phyloP scores from a whole-genome alignment of 2,329 filamentous ascomycete species.

The Neonectria neomacrospora region DNA sequence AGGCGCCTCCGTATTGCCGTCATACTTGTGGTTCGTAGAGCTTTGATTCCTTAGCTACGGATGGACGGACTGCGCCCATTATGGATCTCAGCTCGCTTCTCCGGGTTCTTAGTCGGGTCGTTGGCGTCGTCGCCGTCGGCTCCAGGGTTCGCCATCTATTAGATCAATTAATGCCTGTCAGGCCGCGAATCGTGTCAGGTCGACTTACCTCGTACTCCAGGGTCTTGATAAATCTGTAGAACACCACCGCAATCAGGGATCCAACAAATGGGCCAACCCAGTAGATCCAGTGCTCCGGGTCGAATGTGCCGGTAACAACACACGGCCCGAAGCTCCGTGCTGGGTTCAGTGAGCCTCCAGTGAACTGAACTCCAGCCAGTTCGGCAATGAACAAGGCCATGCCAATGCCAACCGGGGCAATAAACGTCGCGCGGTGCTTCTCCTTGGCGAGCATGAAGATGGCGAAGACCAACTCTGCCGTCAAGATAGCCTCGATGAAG shows the following conservation, averaged over 20 bases:
- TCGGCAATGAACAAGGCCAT: constrained; percentile 58
- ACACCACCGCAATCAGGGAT: constrained; percentile 50
- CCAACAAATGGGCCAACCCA: constrained; percentile 51
- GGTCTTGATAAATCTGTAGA: constrained; percentile 55
- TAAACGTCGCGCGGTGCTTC: constrained; percentile 59
- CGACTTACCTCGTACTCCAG: constrained; percentile 51
- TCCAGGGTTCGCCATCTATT: constrained; percentile 58
- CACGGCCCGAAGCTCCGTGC: constrained; percentile 59
- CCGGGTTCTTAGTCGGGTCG: constrained; percentile 57
- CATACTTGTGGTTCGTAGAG: neutral
- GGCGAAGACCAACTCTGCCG: constrained; percentile 59
- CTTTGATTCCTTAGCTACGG: constrained; percentile 26
- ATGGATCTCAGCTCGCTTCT: constrained; percentile 50
- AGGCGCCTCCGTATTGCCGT: neutral
- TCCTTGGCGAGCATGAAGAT: constrained; percentile 65
- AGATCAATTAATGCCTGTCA: neutral
- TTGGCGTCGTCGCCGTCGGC: constrained; percentile 57
- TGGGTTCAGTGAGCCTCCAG: constrained; percentile 60
- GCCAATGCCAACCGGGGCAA: constrained; percentile 61
- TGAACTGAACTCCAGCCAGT: constrained; percentile 59
- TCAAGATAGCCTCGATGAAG: constrained; percentile 62
- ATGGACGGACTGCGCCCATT: constrained; percentile 36
- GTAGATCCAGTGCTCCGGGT: constrained; percentile 61
- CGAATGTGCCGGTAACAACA: constrained; percentile 55
- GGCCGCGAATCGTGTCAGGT: too few relatives aligned